Evolutionary conservation across 495 filamentous ascomycete genomes (phyloP).

Genomic region (Pyrenopolyporus hunteri): DNA sequence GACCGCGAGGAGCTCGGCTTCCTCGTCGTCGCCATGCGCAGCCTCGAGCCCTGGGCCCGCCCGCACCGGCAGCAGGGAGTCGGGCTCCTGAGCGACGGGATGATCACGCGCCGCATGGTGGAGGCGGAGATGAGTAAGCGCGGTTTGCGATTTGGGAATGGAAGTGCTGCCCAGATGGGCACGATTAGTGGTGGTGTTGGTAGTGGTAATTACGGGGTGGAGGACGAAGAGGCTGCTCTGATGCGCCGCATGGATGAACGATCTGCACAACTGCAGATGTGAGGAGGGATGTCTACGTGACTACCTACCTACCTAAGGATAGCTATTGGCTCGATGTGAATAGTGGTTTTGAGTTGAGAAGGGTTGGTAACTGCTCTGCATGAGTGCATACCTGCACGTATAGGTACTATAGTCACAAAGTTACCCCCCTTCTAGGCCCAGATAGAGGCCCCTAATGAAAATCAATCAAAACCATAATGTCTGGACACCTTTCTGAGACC

Average conservation of each 20-base stretch:
- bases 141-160: constrained; percentile 45
- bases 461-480: too few relatives aligned
- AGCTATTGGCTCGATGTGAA: too few relatives aligned
- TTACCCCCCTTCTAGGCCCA: too few relatives aligned
- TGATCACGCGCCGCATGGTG: constrained; percentile 51
- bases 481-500: too few relatives aligned
- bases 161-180: constrained; percentile 7
- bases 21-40: constrained; percentile 83
- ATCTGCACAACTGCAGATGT: constrained; percentile 50
- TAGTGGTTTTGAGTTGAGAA: too few relatives aligned
- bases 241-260: constrained; percentile 63
- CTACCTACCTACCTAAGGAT: too few relatives aligned
- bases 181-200: constrained; percentile 24
- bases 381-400: too few relatives aligned
- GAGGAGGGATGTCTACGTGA: not conserved
- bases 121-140: constrained; percentile 53
- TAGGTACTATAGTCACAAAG: too few relatives aligned
- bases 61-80: constrained; percentile 48
- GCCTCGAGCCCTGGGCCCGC: constrained; percentile 73
- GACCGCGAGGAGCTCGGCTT: constrained; percentile 95
- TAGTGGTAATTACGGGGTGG: constrained; percentile 56
- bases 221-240: constrained; percentile 64
- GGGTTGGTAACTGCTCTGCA: too few relatives aligned
- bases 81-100: constrained; percentile 37
- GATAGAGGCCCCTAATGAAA: too few relatives aligned